Base-by-base conservation (phyloP, 768 basidiomycete genomes). In the Termitomyces sp. region DNA sequence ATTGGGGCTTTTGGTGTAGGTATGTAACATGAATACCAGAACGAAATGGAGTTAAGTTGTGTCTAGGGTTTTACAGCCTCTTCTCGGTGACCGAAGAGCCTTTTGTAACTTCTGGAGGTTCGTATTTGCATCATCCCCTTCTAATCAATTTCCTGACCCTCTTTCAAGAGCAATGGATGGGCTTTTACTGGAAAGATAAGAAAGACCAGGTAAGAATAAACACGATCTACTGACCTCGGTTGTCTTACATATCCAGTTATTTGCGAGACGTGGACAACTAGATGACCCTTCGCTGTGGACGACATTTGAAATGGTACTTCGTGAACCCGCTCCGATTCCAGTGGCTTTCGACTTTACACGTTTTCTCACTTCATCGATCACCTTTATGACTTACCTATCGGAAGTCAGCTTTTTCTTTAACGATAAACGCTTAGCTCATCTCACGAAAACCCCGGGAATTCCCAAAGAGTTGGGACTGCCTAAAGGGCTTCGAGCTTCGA, bases 1-100 rank as follows among this genome's bases (percentile, higher is more conserved):
- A 94, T 98, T 44, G 95, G 96, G 13, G 93, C 94, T n/a, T 93
- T 93, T 61, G 91, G 90, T 53, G 89, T 91, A n/a, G 88, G 87
- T 82, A 55, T 52, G 81, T 68, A 18, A 50, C 44, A 9, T 27
- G 22, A 18, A 32, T 25, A 7, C 25, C 18, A 25, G 15, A 42
- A 22, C n/a, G 18, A 27, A 50, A 11, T 33, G 15, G n/a, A 31
- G 22, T 31, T 52, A 1, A 56, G 3, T 25, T 12, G 41, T 38
- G 13, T 32, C 42, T 23, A 84, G 84, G 86, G 5, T 89, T 91
- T 68, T 91, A 91, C 63, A 88, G 87, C 59, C 66, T 91, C 25
- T 91, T 92, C 64, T 91, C 89, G 0, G 83, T 89, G 4, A 91
- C 90, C 2, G 90, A 92, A 56, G 85, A 88, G 59, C 90, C 90